These are phyloP conservation scores for Sungouiozyma ichnusensis DNA, from an alignment of 805 yeast species.

Conservation along the genomic window DNA sequence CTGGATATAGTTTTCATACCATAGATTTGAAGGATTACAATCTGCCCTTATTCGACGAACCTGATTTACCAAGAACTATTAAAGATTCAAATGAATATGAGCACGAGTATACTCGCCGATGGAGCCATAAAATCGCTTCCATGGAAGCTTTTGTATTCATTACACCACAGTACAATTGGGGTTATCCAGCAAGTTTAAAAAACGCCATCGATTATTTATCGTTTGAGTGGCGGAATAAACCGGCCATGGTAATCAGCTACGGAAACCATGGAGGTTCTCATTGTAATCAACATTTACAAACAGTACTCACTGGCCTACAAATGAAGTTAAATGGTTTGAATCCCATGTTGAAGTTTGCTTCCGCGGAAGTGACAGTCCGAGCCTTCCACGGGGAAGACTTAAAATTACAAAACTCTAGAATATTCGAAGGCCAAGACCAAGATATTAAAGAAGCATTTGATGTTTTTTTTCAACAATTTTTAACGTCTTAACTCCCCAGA, in stretches of 20 bases:
- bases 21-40: conserved; percentile 25
- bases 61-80: conserved; percentile 16
- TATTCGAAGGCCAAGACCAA: conserved; percentile 1
- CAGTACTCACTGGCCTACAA: conserved; percentile 14
- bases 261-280: conserved; percentile 27
- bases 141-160: conserved; percentile 28
- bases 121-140: conserved; percentile 20
- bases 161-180: conserved; percentile 32
- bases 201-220: conserved; percentile 30
- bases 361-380: not conserved
- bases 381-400: conserved; percentile 5
- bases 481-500: not conserved
- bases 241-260: conserved; percentile 26
- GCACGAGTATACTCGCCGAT: conserved; percentile 17
- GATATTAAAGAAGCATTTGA: conserved; percentile 3
- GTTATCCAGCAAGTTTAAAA: conserved; percentile 31
- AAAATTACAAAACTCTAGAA: not conserved
- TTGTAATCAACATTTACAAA: conserved; percentile 19
- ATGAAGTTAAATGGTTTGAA: conserved; percentile 8
- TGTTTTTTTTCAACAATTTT: not conserved
- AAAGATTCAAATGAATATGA: conserved; percentile 15
- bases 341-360: conserved; percentile 7
- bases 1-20: conserved; percentile 7
- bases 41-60: conserved; percentile 26
- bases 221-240: conserved; percentile 29